These are phyloP conservation scores for Ogataea trehalophila DNA, from an alignment of 805 yeast genomes.

Conservation along the genomic window DNA sequence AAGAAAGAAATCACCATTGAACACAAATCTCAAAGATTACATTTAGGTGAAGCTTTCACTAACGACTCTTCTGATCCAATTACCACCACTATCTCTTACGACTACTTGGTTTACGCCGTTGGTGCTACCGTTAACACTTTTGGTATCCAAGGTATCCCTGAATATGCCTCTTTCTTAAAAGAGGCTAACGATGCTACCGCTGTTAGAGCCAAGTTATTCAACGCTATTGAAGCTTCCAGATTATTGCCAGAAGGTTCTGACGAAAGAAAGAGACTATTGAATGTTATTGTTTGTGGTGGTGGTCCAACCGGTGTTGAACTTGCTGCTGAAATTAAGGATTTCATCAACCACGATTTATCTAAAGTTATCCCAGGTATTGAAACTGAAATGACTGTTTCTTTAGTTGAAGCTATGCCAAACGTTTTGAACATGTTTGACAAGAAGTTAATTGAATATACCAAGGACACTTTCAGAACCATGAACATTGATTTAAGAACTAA, in stretches of 20 bases:
- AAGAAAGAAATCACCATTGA: slow-evolving; percentile 60
- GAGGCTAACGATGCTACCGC: slow-evolving; percentile 85
- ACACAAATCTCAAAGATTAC: slow-evolving; percentile 49
- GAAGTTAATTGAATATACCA: slow-evolving; percentile 71
- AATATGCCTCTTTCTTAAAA: slow-evolving; percentile 82
- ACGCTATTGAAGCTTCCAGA: slow-evolving; percentile 84
- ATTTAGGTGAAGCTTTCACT: slow-evolving; percentile 49
- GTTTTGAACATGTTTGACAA: slow-evolving; percentile 73
- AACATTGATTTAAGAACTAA: slow-evolving; percentile 73
- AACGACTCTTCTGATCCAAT: slow-evolving; percentile 39
- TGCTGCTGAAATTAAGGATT: slow-evolving; percentile 95
- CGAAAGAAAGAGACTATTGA: slow-evolving; percentile 80
- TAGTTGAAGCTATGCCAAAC: slow-evolving; percentile 88
- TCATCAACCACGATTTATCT: slow-evolving; percentile 82
- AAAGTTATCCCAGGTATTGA: slow-evolving; percentile 88
- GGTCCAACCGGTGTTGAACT: slow-evolving; percentile 99
- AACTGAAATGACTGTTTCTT: slow-evolving; percentile 73
- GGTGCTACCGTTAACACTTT: slow-evolving; percentile 95
- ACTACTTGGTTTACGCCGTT: slow-evolving; percentile 85
- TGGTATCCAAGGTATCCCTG: slow-evolving; percentile 91
- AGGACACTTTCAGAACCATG: slow-evolving; percentile 61
- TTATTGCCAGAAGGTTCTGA: slow-evolving; percentile 63
- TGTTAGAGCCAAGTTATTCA: slow-evolving; percentile 78
- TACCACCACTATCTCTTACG: slow-evolving; percentile 52
- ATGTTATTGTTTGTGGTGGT: slow-evolving; percentile 93